Percentiles rank a stretch among this genome's conserved stretches.
phyloP scores from a whole-genome alignment of 331 rosid genomes.

The Rhamnella rubrinervis region DNA sequence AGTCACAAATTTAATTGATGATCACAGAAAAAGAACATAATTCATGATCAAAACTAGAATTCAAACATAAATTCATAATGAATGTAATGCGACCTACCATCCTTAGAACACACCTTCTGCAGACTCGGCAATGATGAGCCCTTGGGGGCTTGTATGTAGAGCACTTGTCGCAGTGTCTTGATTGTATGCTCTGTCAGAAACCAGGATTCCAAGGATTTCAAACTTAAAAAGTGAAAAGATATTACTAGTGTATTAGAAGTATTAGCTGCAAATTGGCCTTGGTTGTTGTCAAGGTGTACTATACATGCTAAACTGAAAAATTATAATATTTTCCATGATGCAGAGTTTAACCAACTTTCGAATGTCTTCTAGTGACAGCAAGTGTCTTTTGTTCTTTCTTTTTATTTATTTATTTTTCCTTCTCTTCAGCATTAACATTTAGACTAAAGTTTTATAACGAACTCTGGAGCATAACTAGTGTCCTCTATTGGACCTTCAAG shows the following conservation, averaged over 20 bases:
- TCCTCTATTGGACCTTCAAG: too few relatives aligned
- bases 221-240: slow-evolving; percentile 11
- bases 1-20: slow-evolving; percentile 3
- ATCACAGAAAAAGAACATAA: neutral
- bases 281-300: neutral
- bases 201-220: slow-evolving; percentile 10
- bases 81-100: slow-evolving; percentile 61
- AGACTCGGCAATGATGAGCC: slow-evolving; percentile 92
- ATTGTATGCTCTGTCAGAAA: slow-evolving; percentile 40
- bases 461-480: too few relatives aligned
- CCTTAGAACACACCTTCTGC: slow-evolving; percentile 84
- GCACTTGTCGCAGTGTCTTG: slow-evolving; percentile 73
- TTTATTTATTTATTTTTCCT: too few relatives aligned
- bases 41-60: slow-evolving; percentile 4
- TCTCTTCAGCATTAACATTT: too few relatives aligned
- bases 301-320: too few relatives aligned
- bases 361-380: too few relatives aligned
- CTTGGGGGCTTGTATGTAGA: slow-evolving; percentile 76
- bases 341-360: too few relatives aligned
- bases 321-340: too few relatives aligned
- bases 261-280: neutral
- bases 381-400: too few relatives aligned
- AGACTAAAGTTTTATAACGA: too few relatives aligned
- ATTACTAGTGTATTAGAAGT: neutral
- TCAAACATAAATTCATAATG: neutral